These are phyloP conservation scores for Phytopythium ostracodes DNA, from an alignment of 352 stramenopile species.

Conservation along the genomic window DNA sequence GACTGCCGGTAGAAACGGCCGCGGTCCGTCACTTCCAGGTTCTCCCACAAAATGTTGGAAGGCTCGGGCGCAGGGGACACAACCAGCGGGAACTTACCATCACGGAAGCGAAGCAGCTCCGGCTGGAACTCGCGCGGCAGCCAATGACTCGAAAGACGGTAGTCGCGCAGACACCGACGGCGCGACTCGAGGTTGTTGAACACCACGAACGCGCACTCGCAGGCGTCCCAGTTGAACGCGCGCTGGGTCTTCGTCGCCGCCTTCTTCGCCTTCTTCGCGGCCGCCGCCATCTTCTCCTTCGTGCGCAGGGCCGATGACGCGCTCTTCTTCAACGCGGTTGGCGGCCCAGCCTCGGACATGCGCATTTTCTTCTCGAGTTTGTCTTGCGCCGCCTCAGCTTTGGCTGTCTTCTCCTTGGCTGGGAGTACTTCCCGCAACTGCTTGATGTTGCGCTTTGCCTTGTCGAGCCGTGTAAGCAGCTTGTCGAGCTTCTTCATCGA, in stretches of 20 bases:
- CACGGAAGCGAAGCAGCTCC: constrained; percentile 52
- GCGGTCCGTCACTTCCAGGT: constrained; percentile 61
- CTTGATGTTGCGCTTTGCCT: constrained; percentile 64
- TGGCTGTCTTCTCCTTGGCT: constrained; percentile 1
- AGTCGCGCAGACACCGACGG: constrained; percentile 74
- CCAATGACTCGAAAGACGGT: constrained; percentile 43
- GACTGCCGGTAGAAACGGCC: constrained; percentile 59
- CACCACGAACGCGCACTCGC: constrained; percentile 82
- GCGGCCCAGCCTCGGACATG: neutral
- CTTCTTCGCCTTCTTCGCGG: constrained; percentile 15
- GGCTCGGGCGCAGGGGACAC: constrained; percentile 63
- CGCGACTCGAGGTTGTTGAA: constrained; percentile 86
- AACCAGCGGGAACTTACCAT: constrained; percentile 36
- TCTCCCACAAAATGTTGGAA: constrained; percentile 88
- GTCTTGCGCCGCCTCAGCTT: constrained; percentile 11
- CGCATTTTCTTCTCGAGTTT: constrained; percentile 2
- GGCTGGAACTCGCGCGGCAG: constrained; percentile 49
- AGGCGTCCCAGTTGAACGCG: constrained; percentile 57
- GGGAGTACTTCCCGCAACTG: constrained; percentile 12
- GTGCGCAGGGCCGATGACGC: constrained; percentile 13
- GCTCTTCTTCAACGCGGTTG: neutral
- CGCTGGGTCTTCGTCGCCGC: constrained; percentile 21
- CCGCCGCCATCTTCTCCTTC: constrained; percentile 12
- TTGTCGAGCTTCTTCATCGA: constrained; percentile 26
- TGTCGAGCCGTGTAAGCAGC: constrained; percentile 28